Base-by-base conservation (phyloP, 768 basidiomycete genomes). In the Pisolithus microcarpus region DNA sequence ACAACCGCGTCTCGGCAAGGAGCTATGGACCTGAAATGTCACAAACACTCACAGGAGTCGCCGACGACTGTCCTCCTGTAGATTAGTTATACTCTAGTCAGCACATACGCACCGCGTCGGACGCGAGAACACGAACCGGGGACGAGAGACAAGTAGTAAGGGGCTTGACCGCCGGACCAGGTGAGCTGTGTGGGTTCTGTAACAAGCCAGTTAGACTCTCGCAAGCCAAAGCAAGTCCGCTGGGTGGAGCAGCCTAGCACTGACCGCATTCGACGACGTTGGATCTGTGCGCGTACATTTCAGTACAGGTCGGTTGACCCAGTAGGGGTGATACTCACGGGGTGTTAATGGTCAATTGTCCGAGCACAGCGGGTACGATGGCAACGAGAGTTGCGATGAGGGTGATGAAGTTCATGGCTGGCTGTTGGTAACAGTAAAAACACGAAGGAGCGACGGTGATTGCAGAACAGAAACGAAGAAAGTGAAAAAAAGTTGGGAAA, bases 131-230 rank as follows among this genome's bases (percentile, higher is more conserved):
- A 56, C 76, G 30, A 55, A 86, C 85, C 81, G 44, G 85, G 86
- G 38, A 85, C 56, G 47, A 85, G 56, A 9, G 77, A 70, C 46
- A 87, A 50, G 63, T 70, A 89, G 67, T 76, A 88, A 1, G 86
- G 85, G 0, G 70, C 21, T 0, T 50, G 44, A 30, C 84, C 84
- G 4, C 70, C 77, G 24, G 51, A 36, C 81, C 82, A 88, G 2
- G 60, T 61, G 31, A 89, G 38, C 56, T 75, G 61, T 18, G 76
- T 69, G 8, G 87, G 87, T 56, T 87, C 85, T 87, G 34, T 26
- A 45, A 48, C 28, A 42, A 21, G 46, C 16, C 7, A 46, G 11
- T 9, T 2, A 34, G 8, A 19, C 36, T 18, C 23, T 11, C 34
- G 19, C 26, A 26, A 7, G 4, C 26, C n/a, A n/a, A n/a, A n/a